Percentiles rank a stretch among this genome's conserved stretches.
Conservation (phyloP, 139 green algal genomes). For the Chlorella sp. region DNA sequence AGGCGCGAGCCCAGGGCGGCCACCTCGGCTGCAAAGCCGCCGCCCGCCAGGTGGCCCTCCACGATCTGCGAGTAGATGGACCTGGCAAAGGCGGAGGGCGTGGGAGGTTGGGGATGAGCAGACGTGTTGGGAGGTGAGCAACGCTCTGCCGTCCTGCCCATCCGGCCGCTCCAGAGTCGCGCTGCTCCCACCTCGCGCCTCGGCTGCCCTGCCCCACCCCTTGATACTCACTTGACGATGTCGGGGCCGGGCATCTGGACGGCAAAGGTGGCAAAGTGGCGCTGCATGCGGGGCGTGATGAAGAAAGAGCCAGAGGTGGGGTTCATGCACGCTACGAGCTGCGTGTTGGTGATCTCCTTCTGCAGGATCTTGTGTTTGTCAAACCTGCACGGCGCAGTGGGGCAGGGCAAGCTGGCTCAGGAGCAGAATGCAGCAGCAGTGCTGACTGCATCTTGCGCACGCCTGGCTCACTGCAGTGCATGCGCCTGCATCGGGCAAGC, state of each 20-base stretch:
- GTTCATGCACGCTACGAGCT: conserved; percentile 89
- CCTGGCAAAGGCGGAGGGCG: too few relatives aligned
- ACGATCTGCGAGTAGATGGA: conserved; percentile 57
- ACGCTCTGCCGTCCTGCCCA: too few relatives aligned
- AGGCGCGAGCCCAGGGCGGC: conserved; percentile 64
- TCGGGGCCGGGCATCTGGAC: conserved; percentile 78
- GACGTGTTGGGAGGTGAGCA: too few relatives aligned
- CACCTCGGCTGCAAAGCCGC: conserved; percentile 72
- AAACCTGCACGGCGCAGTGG: conserved; percentile 49
- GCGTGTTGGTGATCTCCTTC: conserved; percentile 86
- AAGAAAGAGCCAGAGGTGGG: conserved; percentile 87
- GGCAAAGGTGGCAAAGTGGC: conserved; percentile 90
- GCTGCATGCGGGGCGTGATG: conserved; percentile 92
- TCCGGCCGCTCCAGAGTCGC: too few relatives aligned
- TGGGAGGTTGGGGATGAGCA: too few relatives aligned
- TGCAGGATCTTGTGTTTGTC: conserved; percentile 90
- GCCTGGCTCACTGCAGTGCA: too few relatives aligned
- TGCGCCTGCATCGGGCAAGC: too few relatives aligned
- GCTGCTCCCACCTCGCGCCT: too few relatives aligned
- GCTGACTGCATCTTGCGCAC: too few relatives aligned
- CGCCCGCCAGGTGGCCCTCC: conserved; percentile 62
- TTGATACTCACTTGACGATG: conserved; percentile 49
- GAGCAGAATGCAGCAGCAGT: too few relatives aligned
- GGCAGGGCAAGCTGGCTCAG: too few relatives aligned
- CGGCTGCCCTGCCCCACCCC: too few relatives aligned